These are phyloP conservation scores for Apiotrichum gracile DNA, from an alignment of 1,284 basidiomycete genomes.

Conservation along the genomic window DNA sequence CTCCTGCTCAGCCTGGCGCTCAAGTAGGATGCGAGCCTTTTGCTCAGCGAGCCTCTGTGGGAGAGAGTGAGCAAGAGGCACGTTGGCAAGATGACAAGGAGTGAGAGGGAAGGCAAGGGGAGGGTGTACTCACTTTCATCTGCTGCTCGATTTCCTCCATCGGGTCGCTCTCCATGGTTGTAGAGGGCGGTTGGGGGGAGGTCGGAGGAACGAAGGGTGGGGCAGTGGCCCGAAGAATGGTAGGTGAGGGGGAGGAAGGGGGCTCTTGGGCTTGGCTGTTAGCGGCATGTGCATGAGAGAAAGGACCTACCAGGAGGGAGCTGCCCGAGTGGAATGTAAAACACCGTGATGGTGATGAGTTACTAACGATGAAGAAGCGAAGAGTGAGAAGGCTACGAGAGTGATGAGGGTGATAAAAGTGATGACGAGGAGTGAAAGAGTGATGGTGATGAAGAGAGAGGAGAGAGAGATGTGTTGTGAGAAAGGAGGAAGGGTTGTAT, in stretches of 20 bases:
- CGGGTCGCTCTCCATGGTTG: no score
- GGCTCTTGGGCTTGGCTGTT: background rate
- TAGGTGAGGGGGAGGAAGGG: background rate
- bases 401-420: background rate
- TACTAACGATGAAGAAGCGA: no score
- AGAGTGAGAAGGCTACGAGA: constrained; percentile 3
- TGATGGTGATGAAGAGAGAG: no score
- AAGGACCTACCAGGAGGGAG: constrained; percentile 1
- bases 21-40: no score
- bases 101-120: no score
- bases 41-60: no score
- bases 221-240: background rate
- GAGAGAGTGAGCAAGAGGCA: no score
- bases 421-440: background rate
- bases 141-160: no score
- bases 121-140: no score
- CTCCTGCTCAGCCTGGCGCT: no score
- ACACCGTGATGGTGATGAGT: no score
- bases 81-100: no score
- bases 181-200: background rate
- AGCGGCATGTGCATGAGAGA: background rate
- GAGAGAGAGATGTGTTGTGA: background rate
- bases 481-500: background rate
- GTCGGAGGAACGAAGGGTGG: background rate
- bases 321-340: background rate